Base-by-base conservation (phyloP, 2,329 filamentous ascomycete genomes). In the Phialophora chinensis region DNA sequence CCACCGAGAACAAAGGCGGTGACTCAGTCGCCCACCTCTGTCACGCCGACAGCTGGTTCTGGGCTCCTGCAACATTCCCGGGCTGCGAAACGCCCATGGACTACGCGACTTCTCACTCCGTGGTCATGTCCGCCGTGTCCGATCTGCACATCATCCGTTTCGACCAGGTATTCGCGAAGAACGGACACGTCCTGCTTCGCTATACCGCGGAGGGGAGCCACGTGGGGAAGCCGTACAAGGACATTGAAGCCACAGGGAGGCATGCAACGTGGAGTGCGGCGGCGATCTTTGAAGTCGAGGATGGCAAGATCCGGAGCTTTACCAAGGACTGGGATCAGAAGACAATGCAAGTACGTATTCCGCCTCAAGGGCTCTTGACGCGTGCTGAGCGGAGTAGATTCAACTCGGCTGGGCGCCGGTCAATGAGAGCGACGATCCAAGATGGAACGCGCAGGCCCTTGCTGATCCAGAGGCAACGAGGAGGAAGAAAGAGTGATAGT, bases 141-240 rank as follows among this genome's bases (percentile, higher is more conserved):
- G 75, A 79, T 58, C 69, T 79, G n/a, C 75, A 75, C 52, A 79
- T 79, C 60, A 70, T 76, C 6, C 73, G 72, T 1, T 78, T 75
- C 67, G 76, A 79, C 65, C 71, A 77, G 31, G 74, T 74, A 1
- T 78, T 77, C 63, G 76, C 77, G 0, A 79, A 79, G 49, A 73
- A 73, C 33, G 71, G 71, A 1, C 76, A 78, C 63, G 76, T 79
- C 35, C 67, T 77, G 56, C 69, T 78, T 62, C 71, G 77, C 29
- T 79, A 79, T 62, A 76, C 75, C n/a, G 77, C 77, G 3, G 75
- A 77, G 59, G 78, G 77, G 7, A 76, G 72, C 55, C 77, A 79
- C 60, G 74, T 73, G 7, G 78, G 78, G 2, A 66, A 76, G 59
- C 72, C 75, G 17, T 76, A 79, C 55, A 74, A 76, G 59, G 77